Conservation (phyloP, 495 filamentous ascomycete genomes). For the Annulohypoxylon moriforme region DNA sequence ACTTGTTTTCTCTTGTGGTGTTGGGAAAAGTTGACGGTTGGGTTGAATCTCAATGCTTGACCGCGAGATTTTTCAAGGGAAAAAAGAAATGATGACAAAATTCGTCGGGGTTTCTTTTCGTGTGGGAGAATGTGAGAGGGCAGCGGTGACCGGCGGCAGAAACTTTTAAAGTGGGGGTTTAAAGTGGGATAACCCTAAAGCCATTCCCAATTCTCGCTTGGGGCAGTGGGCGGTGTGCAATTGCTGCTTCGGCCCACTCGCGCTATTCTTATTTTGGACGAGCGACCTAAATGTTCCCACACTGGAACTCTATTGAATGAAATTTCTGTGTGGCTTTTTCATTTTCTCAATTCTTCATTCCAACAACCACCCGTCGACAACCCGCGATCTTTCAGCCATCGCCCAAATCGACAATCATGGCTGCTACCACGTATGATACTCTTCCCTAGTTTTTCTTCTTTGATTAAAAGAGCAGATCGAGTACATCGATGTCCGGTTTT, state of each 20-base stretch:
- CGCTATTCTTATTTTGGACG: slow-evolving; percentile 20
- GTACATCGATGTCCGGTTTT: slow-evolving; percentile 66
- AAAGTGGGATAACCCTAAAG: slow-evolving; percentile 40
- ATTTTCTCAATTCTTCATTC: slow-evolving; percentile 24
- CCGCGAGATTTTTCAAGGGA: slow-evolving; percentile 29
- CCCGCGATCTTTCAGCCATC: slow-evolving; percentile 39
- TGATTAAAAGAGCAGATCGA: slow-evolving; percentile 62
- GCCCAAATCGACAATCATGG: slow-evolving; percentile 65
- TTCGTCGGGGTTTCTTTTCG: slow-evolving; percentile 29
- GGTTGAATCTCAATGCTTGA: slow-evolving; percentile 34
- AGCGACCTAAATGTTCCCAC: slow-evolving; percentile 9
- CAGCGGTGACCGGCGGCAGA: slow-evolving; percentile 45
- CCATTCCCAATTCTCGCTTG: slow-evolving; percentile 35
- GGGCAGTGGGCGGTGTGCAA: slow-evolving; percentile 24
- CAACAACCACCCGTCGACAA: slow-evolving; percentile 48
- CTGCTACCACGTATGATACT: slow-evolving; percentile 72
- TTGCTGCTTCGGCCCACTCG: slow-evolving; percentile 2
- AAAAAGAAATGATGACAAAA: slow-evolving; percentile 21
- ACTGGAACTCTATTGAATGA: slow-evolving; percentile 28
- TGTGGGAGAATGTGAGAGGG: slow-evolving; percentile 17
- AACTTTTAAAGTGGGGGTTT: slow-evolving; percentile 32
- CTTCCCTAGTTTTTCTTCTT: slow-evolving; percentile 54
- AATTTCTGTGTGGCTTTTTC: slow-evolving; percentile 26
- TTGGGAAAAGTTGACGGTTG: slow-evolving; percentile 32
- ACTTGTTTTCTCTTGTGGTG: slow-evolving; percentile 21